Conservation (phyloP, 768 basidiomycete genomes). For the Dioszegia crocea region DNA sequence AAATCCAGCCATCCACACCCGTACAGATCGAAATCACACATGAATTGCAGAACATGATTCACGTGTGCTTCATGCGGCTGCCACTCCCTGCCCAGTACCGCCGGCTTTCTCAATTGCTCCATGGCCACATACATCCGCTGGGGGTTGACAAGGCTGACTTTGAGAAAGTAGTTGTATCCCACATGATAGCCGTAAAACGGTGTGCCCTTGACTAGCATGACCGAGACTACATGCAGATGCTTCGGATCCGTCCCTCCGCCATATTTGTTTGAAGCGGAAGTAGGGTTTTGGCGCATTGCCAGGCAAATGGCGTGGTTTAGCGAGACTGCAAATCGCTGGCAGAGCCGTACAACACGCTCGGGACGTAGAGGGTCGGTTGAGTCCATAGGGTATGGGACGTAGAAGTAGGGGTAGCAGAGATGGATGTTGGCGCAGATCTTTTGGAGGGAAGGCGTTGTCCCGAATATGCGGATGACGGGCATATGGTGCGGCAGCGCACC, state of each 20-base stretch:
- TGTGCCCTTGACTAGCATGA: slow-evolving; percentile 85
- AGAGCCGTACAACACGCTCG: slow-evolving; percentile 63
- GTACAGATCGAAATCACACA: slow-evolving; percentile 90
- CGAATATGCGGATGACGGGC: slow-evolving; percentile 82
- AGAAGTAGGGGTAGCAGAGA: slow-evolving; percentile 77
- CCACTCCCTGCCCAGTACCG: slow-evolving; percentile 73
- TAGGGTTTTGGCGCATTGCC: slow-evolving; percentile 69
- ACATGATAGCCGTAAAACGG: slow-evolving; percentile 93
- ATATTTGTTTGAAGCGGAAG: slow-evolving; percentile 56
- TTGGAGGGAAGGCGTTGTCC: slow-evolving; percentile 68
- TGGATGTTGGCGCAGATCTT: slow-evolving; percentile 85
- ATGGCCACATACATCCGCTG: slow-evolving; percentile 63
- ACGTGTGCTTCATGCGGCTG: slow-evolving; percentile 85
- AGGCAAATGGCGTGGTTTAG: slow-evolving; percentile 82
- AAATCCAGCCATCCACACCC: slow-evolving; percentile 88
- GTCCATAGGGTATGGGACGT: slow-evolving; percentile 72
- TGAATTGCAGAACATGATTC: slow-evolving; percentile 80
- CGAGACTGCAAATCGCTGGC: slow-evolving; percentile 64
- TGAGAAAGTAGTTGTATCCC: slow-evolving; percentile 79
- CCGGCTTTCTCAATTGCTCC: slow-evolving; percentile 74
- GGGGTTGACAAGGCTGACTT: slow-evolving; percentile 73
- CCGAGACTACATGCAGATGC: slow-evolving; percentile 57
- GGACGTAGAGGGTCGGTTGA: slow-evolving; percentile 53
- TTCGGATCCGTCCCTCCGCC: slow-evolving; percentile 53
- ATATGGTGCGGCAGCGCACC: slow-evolving; percentile 57